Conservation (phyloP, 1,284 basidiomycete species). For the Ustilago tritici region DNA sequence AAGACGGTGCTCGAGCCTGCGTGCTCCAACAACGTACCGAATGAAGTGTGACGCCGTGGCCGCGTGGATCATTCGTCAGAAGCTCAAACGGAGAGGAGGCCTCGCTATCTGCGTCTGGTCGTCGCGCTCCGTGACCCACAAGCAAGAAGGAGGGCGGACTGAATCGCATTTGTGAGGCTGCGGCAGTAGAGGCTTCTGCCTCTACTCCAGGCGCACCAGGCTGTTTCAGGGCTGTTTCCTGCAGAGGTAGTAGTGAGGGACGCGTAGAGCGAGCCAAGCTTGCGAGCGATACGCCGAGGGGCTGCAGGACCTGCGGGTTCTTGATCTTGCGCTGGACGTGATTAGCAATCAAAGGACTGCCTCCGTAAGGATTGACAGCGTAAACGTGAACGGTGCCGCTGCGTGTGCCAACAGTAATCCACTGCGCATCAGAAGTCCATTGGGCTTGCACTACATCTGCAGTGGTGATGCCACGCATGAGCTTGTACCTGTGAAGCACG, state of each 20-base stretch:
- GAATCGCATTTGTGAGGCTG: background rate
- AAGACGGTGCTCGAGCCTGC: conserved; percentile 10
- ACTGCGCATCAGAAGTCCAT: conserved; percentile 45
- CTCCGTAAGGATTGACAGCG: conserved; percentile 48
- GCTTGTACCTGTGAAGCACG: conserved; percentile 43
- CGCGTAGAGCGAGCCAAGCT: conserved; percentile 36
- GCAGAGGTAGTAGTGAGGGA: conserved; percentile 12
- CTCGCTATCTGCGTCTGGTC: conserved; percentile 1
- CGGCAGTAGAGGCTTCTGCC: background rate
- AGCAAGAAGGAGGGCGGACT: conserved; percentile 30
- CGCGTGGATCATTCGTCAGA: conserved; percentile 32
- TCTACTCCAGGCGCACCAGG: conserved; percentile 1
- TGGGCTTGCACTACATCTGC: conserved; percentile 42
- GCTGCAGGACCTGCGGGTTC: conserved; percentile 28
- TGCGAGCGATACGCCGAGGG: conserved; percentile 30
- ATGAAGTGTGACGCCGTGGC: conserved; percentile 27
- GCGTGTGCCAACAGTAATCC: conserved; percentile 43
- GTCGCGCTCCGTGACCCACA: background rate
- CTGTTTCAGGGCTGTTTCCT: conserved; percentile 3
- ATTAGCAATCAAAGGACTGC: conserved; percentile 31
- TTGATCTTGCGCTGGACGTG: conserved; percentile 38
- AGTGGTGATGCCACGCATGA: conserved; percentile 46
- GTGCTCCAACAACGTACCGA: conserved; percentile 36
- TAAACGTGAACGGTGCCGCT: conserved; percentile 50
- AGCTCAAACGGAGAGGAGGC: conserved; percentile 29